Base-by-base conservation (phyloP, 192 early-diverging fungal species). In the Geranomyces michiganensis region DNA sequence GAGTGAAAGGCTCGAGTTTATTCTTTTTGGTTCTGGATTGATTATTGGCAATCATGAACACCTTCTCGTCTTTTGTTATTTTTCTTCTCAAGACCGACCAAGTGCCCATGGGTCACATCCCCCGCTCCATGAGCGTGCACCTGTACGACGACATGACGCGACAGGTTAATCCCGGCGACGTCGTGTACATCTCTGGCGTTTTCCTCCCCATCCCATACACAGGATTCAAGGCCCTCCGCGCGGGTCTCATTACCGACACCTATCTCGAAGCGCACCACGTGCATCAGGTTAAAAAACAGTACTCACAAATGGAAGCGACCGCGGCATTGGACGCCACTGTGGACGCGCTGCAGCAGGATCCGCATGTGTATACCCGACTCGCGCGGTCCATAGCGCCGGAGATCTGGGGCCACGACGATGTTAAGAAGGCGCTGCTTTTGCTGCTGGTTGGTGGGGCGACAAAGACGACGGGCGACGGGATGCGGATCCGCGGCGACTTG, bases 21-120 rank as follows among this genome's bases (percentile, higher is more conserved):
- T 21, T 14, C 8, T 30, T 43, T 26, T 21, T 43, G 60, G 41
- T 27, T 72, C 0, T 29, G 3, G 21, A 55, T 21, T 7, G 15
- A 21, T 55, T 55, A 3, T 7, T 29, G 3, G 53, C 53, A 13
- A 55, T 55, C 6, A 41, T 41, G 3, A 10, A 41, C 36, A 41
- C 36, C 36, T 41, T 41, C 10, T 10, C 10, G 3, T 41, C 36
- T 41, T 41, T 41, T n/a, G 27, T 12, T 19, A 32, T 41, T 33
- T 30, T 12, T 43, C 45, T 49, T 14, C 17, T 27, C 12, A 65
- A 91, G 90, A 91, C 95, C 26, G 94, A 99, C 80, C 96, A 99
- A 90, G 94, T 99, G 21, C 96, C 96, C 58, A 95, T 96, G 78
- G 96, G 96, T 66, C 94, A 96, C 78, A 99, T 99, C 77, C 96